These are phyloP conservation scores for Debaryomyces castellii DNA, from an alignment of 805 yeast species.

Conservation along the genomic window DNA sequence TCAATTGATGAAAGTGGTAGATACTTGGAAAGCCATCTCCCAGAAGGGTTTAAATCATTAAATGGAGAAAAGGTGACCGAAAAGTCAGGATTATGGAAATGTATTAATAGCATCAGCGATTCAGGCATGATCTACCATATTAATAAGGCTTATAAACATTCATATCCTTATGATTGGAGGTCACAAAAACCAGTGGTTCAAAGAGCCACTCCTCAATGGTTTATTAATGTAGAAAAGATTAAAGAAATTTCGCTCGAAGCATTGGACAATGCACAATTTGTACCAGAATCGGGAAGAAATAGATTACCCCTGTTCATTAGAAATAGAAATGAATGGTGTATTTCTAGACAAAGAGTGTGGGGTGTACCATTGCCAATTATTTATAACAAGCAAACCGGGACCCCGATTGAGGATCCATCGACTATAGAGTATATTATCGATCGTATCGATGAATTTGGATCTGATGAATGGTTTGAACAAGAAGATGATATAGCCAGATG, in stretches of 20 bases:
- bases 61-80: slow-evolving; percentile 40
- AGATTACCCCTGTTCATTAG: slow-evolving; percentile 71
- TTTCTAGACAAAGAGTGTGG: slow-evolving; percentile 94
- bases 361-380: slow-evolving; percentile 97
- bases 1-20: slow-evolving; percentile 79
- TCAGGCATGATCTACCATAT: slow-evolving; percentile 47
- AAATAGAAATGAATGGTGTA: slow-evolving; percentile 94
- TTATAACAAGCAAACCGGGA: slow-evolving; percentile 56
- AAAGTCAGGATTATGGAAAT: slow-evolving; percentile 38
- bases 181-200: slow-evolving; percentile 93
- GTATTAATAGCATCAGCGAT: slow-evolving; percentile 49
- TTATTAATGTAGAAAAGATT: slow-evolving; percentile 77
- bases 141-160: slow-evolving; percentile 61
- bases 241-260: slow-evolving; percentile 62
- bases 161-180: slow-evolving; percentile 97
- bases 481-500: slow-evolving; percentile 59
- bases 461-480: slow-evolving; percentile 75
- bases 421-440: slow-evolving; percentile 57
- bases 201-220: slow-evolving; percentile 96
- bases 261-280: slow-evolving; percentile 62
- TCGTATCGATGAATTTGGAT: slow-evolving; percentile 58
- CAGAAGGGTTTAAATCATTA: slow-evolving; percentile 44
- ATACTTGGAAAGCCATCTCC: slow-evolving; percentile 53
- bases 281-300: slow-evolving; percentile 70
- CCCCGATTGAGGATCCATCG: slow-evolving; percentile 57